phyloP scores from a whole-genome alignment of 169 alveolate species.

The Cryptosporidium baileyi region DNA sequence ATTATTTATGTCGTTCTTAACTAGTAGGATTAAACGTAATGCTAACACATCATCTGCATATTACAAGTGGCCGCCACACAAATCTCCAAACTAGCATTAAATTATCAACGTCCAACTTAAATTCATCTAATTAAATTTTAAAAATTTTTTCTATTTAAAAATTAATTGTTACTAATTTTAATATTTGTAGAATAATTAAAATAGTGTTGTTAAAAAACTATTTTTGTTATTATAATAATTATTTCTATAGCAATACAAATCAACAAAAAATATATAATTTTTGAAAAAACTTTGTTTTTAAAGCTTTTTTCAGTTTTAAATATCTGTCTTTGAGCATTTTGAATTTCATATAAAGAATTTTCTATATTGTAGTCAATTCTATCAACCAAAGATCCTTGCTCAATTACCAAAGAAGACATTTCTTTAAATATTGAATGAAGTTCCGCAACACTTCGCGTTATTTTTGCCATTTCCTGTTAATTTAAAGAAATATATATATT shows the following conservation, averaged over 20 bases:
- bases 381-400: conserved; percentile 82
- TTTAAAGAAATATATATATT: conserved; percentile 67
- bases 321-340: conserved; percentile 41
- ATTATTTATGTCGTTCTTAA: neutral
- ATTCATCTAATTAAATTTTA: neutral
- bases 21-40: neutral
- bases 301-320: conserved; percentile 9
- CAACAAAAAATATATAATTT: conserved; percentile 2
- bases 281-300: neutral
- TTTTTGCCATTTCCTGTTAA: conserved; percentile 75
- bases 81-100: conserved; percentile 55
- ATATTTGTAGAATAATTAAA: neutral
- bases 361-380: conserved; percentile 82
- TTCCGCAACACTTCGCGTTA: conserved; percentile 77
- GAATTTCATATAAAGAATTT: neutral
- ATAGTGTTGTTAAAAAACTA: neutral
- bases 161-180: neutral
- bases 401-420: conserved; percentile 78
- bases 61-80: conserved; percentile 71
- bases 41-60: conserved; percentile 67
- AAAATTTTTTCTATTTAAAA: neutral
- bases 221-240: neutral
- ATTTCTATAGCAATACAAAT: conserved; percentile 11
- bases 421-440: conserved; percentile 81
- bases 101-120: neutral